A percentile compares a stretch with the other conserved stretches of the same genome.
Conservation (phyloP, 2,329 filamentous ascomycete species). For the Verticillium isaacii region DNA sequence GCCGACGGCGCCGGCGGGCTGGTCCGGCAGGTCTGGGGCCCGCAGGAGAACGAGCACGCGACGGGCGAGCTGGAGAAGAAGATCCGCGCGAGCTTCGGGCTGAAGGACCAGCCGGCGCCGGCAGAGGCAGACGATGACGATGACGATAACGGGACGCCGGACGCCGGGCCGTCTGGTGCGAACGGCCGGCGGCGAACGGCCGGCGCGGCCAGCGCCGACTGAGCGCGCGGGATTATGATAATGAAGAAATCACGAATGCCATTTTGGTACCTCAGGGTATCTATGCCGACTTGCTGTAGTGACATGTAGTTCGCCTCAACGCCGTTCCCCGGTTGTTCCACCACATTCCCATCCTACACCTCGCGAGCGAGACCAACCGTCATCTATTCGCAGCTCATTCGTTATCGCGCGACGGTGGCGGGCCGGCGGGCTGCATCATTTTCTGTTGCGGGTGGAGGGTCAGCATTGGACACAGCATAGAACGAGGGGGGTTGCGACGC, state of each 20-base stretch:
- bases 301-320: conserved; percentile 12
- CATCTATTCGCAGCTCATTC: neutral
- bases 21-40: conserved; percentile 56
- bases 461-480: neutral
- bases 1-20: conserved; percentile 69
- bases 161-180: conserved; percentile 5
- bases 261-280: conserved; percentile 15
- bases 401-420: conserved; percentile 37
- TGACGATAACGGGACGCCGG: conserved; percentile 16
- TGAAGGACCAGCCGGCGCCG: conserved; percentile 25
- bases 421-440: conserved; percentile 61
- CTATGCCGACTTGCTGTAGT: conserved; percentile 1
- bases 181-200: conserved; percentile 11
- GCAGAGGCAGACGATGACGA: conserved; percentile 16
- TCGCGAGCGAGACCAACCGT: neutral
- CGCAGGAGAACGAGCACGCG: conserved; percentile 33
- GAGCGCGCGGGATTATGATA: neutral
- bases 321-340: conserved; percentile 8
- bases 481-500: conserved; percentile 14
- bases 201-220: neutral
- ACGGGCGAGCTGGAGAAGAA: conserved; percentile 53
- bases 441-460: conserved; percentile 39
- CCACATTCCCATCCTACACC: neutral
- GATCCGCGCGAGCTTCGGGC: conserved; percentile 57
- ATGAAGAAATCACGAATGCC: neutral